phyloP scores from a whole-genome alignment of 163 green algal genomes.

The Chlamydomonas reinhardtii region DNA sequence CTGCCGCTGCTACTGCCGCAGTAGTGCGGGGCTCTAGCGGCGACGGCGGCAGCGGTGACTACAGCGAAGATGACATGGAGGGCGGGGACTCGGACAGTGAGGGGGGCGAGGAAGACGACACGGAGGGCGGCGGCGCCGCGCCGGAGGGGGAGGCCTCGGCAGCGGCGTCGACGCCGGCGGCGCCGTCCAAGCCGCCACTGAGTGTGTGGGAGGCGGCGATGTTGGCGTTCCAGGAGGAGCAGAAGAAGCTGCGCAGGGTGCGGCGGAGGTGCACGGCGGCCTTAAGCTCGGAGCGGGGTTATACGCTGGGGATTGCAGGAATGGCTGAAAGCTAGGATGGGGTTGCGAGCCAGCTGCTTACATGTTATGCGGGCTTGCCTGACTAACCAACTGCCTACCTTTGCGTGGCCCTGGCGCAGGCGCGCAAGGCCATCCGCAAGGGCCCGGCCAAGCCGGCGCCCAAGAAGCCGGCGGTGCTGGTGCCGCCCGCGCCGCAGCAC shows the following conservation, averaged over 20 bases:
- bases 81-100: slow-evolving; percentile 3
- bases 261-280: too few species aligned
- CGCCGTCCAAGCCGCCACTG: slow-evolving; percentile 8
- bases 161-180: not conserved
- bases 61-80: not conserved
- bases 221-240: slow-evolving; percentile 53
- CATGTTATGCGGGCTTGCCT: too few species aligned
- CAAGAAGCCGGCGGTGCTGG: not conserved
- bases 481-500: not conserved
- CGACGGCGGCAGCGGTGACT: not conserved
- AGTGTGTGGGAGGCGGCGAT: slow-evolving; percentile 49
- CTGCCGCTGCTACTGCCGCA: too few species aligned
- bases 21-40: not conserved
- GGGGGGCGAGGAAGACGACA: not conserved
- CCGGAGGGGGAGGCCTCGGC: not conserved
- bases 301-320: too few species aligned
- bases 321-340: too few species aligned
- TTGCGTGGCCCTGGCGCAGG: slow-evolving; percentile 22
- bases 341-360: too few species aligned
- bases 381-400: too few species aligned
- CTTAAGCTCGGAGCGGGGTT: too few species aligned
- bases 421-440: slow-evolving; percentile 50
- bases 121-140: not conserved
- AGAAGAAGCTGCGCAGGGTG: slow-evolving; percentile 49
- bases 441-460: slow-evolving; percentile 6